These are phyloP conservation scores for Nectriaceae sp. DNA, from an alignment of 2,329 filamentous ascomycete species.

Conservation along the genomic window DNA sequence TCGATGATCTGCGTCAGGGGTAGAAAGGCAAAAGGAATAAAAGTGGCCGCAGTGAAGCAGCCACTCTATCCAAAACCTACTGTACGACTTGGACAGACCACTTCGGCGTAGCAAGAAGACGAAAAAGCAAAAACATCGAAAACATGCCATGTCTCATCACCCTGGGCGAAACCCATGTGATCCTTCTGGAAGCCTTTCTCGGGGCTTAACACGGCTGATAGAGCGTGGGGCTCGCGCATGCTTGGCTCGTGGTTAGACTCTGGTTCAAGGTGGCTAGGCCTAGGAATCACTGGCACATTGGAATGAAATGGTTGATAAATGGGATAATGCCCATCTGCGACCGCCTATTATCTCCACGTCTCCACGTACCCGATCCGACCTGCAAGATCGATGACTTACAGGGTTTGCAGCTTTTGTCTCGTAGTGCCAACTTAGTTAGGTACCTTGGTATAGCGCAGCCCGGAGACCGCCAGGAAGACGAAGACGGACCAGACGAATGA, in stretches of 20 bases:
- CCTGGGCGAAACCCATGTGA: not conserved
- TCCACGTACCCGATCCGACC: not conserved
- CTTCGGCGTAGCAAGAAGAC: not conserved
- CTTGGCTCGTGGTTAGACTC: constrained; percentile 15
- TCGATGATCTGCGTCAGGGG: constrained; percentile 14
- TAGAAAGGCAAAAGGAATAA: constrained; percentile 1
- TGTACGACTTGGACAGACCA: not conserved
- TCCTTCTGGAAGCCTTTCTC: constrained; percentile 21
- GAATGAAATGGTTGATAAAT: not conserved
- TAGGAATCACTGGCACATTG: not conserved
- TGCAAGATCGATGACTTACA: not conserved
- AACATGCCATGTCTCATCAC: constrained; percentile 9
- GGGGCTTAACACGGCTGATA: constrained; percentile 1
- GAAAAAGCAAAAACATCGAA: constrained; percentile 3
- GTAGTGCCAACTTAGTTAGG: not conserved
- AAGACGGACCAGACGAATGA: not conserved
- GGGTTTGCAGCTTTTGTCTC: not conserved
- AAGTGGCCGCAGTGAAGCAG: not conserved
- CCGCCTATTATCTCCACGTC: not conserved
- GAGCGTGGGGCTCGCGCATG: constrained; percentile 8
- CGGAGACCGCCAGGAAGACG: too few relatives aligned
- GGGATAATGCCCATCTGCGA: not conserved
- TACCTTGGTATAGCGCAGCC: not conserved
- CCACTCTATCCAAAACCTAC: not conserved
- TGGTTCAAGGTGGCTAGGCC: not conserved